These are phyloP conservation scores for Ceratocystis smalleyi DNA, from an alignment of 2,329 filamentous ascomycete genomes.

Conservation along the genomic window DNA sequence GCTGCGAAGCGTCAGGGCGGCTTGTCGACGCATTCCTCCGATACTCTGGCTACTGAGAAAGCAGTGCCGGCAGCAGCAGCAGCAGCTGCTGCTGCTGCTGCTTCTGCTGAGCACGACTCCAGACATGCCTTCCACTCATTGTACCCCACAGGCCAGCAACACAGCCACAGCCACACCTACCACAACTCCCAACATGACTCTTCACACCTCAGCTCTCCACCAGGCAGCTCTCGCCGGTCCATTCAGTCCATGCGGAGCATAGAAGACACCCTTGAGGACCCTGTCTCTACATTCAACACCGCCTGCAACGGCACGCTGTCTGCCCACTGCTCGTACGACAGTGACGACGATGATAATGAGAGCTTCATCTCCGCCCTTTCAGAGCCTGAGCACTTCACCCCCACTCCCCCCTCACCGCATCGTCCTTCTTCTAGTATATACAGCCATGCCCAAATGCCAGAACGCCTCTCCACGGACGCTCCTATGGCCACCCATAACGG, in stretches of 20 bases:
- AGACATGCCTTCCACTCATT: background rate
- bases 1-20: background rate
- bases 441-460: background rate
- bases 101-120: background rate
- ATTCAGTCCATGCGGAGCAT: background rate
- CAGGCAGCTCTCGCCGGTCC: background rate
- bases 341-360: conserved; percentile 7
- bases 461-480: background rate
- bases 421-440: background rate
- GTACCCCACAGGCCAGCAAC: background rate
- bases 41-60: background rate
- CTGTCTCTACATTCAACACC: background rate
- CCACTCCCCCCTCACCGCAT: background rate
- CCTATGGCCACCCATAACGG: background rate
- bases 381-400: conserved; percentile 1
- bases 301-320: background rate
- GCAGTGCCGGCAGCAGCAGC: background rate
- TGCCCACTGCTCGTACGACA: background rate
- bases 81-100: too few species aligned
- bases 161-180: background rate
- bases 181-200: background rate
- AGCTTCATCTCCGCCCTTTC: conserved; percentile 14
- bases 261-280: background rate
- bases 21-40: background rate
- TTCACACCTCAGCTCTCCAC: background rate